Base-by-base conservation (phyloP, 2,329 filamentous ascomycete genomes). In the Chlorencoelia australis region DNA sequence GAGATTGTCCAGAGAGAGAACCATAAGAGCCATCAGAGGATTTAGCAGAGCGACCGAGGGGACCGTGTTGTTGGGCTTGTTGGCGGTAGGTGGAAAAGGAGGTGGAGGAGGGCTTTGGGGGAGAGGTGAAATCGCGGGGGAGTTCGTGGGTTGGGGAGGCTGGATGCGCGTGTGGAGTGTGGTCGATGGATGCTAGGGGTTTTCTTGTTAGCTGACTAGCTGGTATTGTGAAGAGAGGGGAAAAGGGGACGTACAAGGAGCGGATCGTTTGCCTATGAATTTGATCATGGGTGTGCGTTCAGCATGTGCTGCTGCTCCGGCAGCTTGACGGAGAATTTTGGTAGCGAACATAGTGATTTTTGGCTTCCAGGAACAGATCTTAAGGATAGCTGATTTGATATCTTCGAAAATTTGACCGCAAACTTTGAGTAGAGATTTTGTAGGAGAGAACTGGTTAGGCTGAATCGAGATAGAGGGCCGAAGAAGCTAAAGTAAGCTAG, bases 41-140 rank as follows among this genome's bases (percentile, higher is more conserved):
- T 22, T 32, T 40, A 13, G 40, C 41, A 29, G 39, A 36, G 45
- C 54, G 48, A 46, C 53, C 62, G 19, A 77, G 63, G 16, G 73
- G 73, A 35, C 73, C 73, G 54, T 77, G 73, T 50, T 75, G 71
- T 47, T 69, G 68, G 17, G 71, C 72, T 47, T 70, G 66, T 48
- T 73, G 63, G 50, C 73, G 64, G 63, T 77, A 77, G 47, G 64
- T 62, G 42, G 71, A 71, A 59, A 77, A 77, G 24, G 70, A 73
- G 13, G 48, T 36, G n/a, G 50, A 43, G 29, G 51, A 47, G 28
- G 48, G 42, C 20, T 45, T 47, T 24, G 41, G 40, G 26, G 46
- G 25, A 43, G 63, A 60, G 36, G 67, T 66, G 55, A 76, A 77
- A 26, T 70, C 72, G 43, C 68, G 64, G 17, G 73, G 73, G 19